Conservation (phyloP, 2,329 filamentous ascomycete genomes). For the Talaromyces sp. region DNA sequence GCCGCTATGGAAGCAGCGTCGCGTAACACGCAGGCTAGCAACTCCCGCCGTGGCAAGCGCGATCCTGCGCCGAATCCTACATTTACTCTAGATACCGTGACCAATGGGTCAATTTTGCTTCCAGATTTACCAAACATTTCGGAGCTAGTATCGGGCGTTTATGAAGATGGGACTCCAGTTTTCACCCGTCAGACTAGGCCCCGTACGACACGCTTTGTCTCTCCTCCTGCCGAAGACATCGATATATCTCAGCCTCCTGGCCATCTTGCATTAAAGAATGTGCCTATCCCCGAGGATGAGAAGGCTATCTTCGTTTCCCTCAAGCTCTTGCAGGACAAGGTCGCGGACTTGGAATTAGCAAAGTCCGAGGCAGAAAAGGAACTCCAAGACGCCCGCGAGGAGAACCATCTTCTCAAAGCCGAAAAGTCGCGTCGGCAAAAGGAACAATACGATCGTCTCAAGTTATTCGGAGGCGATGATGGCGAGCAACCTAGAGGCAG, state of each 20-base stretch:
- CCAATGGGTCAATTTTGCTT: conserved; percentile 59
- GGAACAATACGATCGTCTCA: conserved; percentile 36
- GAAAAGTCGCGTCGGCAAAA: conserved; percentile 35
- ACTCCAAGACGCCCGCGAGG: conserved; percentile 51
- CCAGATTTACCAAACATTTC: conserved; percentile 61
- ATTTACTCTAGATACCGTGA: conserved; percentile 35
- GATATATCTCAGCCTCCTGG: conserved; percentile 32
- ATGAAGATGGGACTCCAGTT: conserved; percentile 56
- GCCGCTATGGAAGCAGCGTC: conserved; percentile 40
- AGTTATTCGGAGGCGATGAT: conserved; percentile 43
- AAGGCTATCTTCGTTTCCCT: conserved; percentile 62
- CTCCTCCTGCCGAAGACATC: conserved; percentile 39
- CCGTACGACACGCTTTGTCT: conserved; percentile 53
- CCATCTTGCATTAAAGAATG: conserved; percentile 51
- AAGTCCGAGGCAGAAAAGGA: conserved; percentile 51
- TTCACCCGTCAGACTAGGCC: conserved; percentile 51
- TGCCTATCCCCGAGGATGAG: conserved; percentile 60
- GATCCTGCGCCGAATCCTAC: conserved; percentile 25
- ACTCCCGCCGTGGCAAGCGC: conserved; percentile 28
- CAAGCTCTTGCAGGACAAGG: conserved; percentile 56
- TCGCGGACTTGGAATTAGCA: conserved; percentile 55
- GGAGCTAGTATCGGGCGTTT: conserved; percentile 58
- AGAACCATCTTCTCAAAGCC: conserved; percentile 51
- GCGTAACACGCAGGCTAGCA: conserved; percentile 33
- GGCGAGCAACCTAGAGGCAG: conserved; percentile 34